Percentiles rank a stretch among this genome's conserved stretches.
Conservation (phyloP, 805 yeast genomes). For the Saccharomycopsis schoenii region DNA sequence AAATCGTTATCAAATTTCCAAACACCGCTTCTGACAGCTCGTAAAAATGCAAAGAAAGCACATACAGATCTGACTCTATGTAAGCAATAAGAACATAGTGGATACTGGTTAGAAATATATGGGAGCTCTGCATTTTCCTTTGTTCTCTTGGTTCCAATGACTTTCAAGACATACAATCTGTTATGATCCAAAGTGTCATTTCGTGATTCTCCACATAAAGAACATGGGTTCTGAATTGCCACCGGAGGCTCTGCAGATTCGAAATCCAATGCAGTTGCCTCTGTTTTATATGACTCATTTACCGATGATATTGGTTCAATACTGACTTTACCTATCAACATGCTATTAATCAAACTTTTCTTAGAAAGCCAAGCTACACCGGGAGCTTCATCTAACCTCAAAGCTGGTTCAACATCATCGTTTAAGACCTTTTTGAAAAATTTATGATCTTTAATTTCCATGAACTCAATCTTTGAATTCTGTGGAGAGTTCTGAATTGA, state of each 20-base stretch:
- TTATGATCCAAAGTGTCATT: conserved; percentile 66
- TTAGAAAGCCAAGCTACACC: conserved; percentile 53
- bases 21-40: conserved; percentile 48
- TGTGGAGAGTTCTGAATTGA: conserved; percentile 6
- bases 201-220: conserved; percentile 75
- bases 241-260: conserved; percentile 37
- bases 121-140: conserved; percentile 21
- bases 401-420: conserved; percentile 42
- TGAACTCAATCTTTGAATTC: conserved; percentile 4
- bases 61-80: conserved; percentile 71
- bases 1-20: conserved; percentile 46
- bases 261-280: conserved; percentile 1
- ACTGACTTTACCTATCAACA: conserved; percentile 70
- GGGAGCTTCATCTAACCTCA: conserved; percentile 38
- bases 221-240: conserved; percentile 67
- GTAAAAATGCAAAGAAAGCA: conserved; percentile 69
- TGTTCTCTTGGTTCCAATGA: conserved; percentile 28
- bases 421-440: conserved; percentile 54
- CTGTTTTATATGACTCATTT: conserved; percentile 43
- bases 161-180: conserved; percentile 59
- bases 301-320: conserved; percentile 83
- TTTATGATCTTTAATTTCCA: conserved; percentile 23
- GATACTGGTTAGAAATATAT: conserved; percentile 38
- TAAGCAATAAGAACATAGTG: conserved; percentile 76
- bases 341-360: conserved; percentile 49